These are phyloP conservation scores for Sporobolomyces phaffii DNA, from an alignment of 768 basidiomycete species.

Conservation along the genomic window DNA sequence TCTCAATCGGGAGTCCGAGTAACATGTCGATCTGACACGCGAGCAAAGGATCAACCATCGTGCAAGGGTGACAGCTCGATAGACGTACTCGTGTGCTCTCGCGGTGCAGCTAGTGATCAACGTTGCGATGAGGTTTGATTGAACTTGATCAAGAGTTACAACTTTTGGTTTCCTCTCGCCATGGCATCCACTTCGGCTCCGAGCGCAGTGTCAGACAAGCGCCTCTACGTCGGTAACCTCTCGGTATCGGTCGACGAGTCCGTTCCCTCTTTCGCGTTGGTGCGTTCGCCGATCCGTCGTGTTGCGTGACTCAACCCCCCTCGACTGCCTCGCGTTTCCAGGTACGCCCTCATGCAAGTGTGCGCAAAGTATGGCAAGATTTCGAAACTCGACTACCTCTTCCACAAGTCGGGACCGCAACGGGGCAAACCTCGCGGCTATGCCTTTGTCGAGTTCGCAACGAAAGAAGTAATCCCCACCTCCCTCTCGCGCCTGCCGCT, in stretches of 20 bases:
- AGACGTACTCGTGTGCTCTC: too few species aligned
- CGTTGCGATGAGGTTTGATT: too few species aligned
- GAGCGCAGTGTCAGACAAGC: slow-evolving; percentile 26
- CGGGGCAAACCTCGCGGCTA: slow-evolving; percentile 94
- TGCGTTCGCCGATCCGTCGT: too few species aligned
- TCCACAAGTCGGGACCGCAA: slow-evolving; percentile 81
- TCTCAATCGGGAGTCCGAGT: background rate
- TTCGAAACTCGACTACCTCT: slow-evolving; percentile 85
- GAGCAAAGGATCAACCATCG: too few species aligned
- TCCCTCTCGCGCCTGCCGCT: background rate
- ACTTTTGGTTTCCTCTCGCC: too few species aligned
- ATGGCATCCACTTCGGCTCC: too few species aligned
- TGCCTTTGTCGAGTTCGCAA: slow-evolving; percentile 81
- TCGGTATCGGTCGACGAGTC: slow-evolving; percentile 34
- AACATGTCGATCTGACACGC: background rate
- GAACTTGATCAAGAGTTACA: too few species aligned
- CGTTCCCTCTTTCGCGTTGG: background rate
- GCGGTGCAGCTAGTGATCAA: too few species aligned
- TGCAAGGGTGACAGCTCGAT: too few species aligned
- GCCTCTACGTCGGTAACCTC: slow-evolving; percentile 41
- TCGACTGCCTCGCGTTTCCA: slow-evolving; percentile 43
- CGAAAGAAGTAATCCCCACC: slow-evolving; percentile 62
- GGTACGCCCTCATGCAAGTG: slow-evolving; percentile 79
- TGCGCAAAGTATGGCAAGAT: slow-evolving; percentile 90
- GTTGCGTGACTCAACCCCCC: background rate